phyloP scores from a whole-genome alignment of 1,284 basidiomycete species.

The Malassezia caprae region DNA sequence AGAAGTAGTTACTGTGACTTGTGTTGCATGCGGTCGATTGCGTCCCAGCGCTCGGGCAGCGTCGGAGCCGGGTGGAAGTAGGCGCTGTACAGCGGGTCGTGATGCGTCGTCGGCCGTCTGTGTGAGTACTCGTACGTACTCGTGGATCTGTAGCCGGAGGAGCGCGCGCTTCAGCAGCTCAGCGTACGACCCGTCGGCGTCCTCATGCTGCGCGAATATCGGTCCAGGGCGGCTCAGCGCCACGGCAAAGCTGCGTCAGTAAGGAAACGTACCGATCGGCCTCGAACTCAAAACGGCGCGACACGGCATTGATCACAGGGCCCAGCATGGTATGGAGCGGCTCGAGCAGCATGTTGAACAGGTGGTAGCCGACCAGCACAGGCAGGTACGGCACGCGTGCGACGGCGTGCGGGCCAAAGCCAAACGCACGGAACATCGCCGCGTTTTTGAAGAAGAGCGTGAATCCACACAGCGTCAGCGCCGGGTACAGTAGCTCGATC shows the following conservation, averaged over 20 bases:
- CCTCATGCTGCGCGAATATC: conserved; percentile 16
- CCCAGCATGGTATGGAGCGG: conserved; percentile 37
- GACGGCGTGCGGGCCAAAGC: conserved; percentile 53
- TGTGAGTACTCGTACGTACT: conserved; percentile 18
- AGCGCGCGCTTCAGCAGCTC: conserved; percentile 37
- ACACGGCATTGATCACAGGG: conserved; percentile 31
- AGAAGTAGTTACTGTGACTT: conserved; percentile 14
- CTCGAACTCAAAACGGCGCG: conserved; percentile 39
- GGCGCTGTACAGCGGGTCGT: conserved; percentile 42
- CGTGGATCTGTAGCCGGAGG: conserved; percentile 43
- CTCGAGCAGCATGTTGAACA: conserved; percentile 40
- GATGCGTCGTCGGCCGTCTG: conserved; percentile 38
- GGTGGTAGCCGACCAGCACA: conserved; percentile 37
- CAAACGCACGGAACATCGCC: conserved; percentile 70
- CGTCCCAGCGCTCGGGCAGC: conserved; percentile 35
- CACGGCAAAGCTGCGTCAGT: conserved; percentile 26
- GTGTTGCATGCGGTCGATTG: conserved; percentile 16
- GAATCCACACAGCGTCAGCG: conserved; percentile 75
- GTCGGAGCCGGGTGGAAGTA: conserved; percentile 37
- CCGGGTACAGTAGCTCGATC: conserved; percentile 64
- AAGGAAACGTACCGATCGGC: conserved; percentile 22
- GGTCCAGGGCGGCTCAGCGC: conserved; percentile 23
- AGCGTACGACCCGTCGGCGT: conserved; percentile 28
- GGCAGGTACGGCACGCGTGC: conserved; percentile 31
- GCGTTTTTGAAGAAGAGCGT: conserved; percentile 76